These are phyloP conservation scores for Lupinus albus DNA, from an alignment of 306 rosid genomes.

Conservation along the genomic window DNA sequence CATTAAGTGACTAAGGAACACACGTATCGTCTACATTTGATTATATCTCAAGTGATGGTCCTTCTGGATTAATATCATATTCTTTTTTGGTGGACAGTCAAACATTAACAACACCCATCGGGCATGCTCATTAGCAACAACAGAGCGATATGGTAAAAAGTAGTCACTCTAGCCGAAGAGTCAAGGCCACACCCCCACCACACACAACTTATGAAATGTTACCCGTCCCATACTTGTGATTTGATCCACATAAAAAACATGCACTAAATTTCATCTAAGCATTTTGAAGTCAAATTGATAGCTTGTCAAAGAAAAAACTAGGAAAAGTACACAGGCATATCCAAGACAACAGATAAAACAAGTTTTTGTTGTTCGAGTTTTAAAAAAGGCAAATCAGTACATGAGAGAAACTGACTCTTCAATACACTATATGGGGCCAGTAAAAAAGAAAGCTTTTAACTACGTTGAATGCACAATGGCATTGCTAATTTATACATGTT, in stretches of 20 bases:
- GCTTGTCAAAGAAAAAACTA: not conserved
- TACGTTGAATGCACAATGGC: constrained; percentile 5
- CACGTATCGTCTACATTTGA: too few species aligned
- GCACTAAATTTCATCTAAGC: not conserved
- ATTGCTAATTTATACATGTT: not conserved
- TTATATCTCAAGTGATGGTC: too few species aligned
- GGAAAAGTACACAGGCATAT: not conserved
- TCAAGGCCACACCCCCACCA: too few species aligned
- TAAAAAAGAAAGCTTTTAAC: not conserved
- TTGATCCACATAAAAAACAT: not conserved
- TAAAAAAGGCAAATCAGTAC: not conserved
- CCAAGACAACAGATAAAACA: not conserved
- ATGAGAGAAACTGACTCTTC: not conserved
- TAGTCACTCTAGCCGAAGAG: too few species aligned
- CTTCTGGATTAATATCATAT: too few species aligned
- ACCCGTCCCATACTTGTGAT: not conserved
- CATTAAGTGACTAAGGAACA: too few species aligned
- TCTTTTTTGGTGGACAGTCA: too few species aligned
- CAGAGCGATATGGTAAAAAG: too few species aligned
- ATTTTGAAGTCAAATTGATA: not conserved
- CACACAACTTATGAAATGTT: too few species aligned
- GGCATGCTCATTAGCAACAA: too few species aligned
- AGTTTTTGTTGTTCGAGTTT: not conserved
- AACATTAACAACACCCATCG: too few species aligned
- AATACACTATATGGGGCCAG: not conserved